These are phyloP conservation scores for Pyrenophora graminea DNA, from an alignment of 2,329 filamentous ascomycete genomes.

Conservation along the genomic window DNA sequence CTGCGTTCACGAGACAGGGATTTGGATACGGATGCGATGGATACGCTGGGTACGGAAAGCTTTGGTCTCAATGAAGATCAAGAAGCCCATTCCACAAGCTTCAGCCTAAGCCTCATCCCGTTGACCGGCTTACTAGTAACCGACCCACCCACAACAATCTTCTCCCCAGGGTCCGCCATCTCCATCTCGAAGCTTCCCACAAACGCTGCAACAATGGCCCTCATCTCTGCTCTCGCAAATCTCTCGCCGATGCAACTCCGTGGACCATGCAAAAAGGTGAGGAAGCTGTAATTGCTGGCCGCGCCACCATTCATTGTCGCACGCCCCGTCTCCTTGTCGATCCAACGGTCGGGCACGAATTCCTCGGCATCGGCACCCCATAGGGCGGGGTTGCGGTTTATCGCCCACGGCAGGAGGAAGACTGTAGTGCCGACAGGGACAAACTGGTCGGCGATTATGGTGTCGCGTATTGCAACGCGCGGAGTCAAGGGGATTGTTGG, in stretches of 20 bases:
- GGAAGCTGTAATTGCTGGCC: conserved; percentile 46
- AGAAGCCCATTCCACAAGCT: conserved; percentile 24
- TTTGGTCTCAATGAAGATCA: background rate
- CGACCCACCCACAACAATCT: conserved; percentile 38
- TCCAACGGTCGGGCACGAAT: conserved; percentile 53
- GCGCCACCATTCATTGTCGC: conserved; percentile 49
- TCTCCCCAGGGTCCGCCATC: conserved; percentile 38
- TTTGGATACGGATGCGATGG: too few species aligned
- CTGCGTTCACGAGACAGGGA: too few species aligned
- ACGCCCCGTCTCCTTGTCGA: conserved; percentile 43
- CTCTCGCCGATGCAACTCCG: conserved; percentile 47
- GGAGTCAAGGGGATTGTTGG: conserved; percentile 45
- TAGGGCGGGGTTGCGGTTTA: conserved; percentile 48
- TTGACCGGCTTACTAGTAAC: conserved; percentile 47
- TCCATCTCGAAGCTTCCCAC: conserved; percentile 41
- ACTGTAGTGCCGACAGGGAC: conserved; percentile 48
- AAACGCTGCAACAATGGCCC: conserved; percentile 43
- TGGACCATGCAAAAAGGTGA: conserved; percentile 52
- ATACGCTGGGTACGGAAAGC: background rate
- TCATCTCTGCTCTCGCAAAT: conserved; percentile 46
- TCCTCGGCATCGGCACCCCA: conserved; percentile 50
- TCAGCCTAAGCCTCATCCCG: conserved; percentile 45
- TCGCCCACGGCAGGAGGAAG: conserved; percentile 49
- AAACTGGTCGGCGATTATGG: conserved; percentile 37
- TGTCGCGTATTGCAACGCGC: conserved; percentile 40